Conservation (phyloP, 345 rosid genomes). For the Gossypium rotundifolium region DNA sequence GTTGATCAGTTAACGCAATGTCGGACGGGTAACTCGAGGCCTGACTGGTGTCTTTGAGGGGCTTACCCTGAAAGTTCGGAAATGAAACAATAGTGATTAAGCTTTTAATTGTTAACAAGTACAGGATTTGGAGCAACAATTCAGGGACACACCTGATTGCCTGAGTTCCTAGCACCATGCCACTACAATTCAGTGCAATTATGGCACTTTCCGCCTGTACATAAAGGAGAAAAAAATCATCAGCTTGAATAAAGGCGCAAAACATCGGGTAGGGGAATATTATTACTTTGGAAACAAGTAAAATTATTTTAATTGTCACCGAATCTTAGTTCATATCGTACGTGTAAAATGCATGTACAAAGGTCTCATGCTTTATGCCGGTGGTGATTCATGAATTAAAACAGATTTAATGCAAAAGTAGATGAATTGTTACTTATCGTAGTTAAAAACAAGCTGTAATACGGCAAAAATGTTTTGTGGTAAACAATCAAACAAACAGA, state of each 20-base stretch:
- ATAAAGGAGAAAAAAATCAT: slow-evolving; percentile 9
- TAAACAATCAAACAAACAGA: not conserved
- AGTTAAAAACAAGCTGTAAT: not conserved
- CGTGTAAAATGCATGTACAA: not conserved
- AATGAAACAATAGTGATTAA: not conserved
- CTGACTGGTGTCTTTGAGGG: slow-evolving; percentile 85
- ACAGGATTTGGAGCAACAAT: not conserved
- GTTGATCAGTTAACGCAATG: slow-evolving; percentile 22
- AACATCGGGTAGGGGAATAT: not conserved
- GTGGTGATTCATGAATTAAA: not conserved
- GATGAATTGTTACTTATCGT: not conserved
- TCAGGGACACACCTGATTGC: slow-evolving; percentile 47
- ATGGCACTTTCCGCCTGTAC: slow-evolving; percentile 81
- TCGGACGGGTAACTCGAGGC: slow-evolving; percentile 53
- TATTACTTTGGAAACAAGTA: not conserved
- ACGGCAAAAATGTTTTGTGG: not conserved
- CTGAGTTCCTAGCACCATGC: slow-evolving; percentile 63
- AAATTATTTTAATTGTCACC: not conserved
- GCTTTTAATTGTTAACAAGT: not conserved
- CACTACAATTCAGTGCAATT: slow-evolving; percentile 66
- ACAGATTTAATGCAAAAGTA: not conserved
- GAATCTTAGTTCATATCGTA: not conserved
- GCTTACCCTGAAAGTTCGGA: slow-evolving; percentile 45
- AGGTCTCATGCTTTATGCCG: not conserved
- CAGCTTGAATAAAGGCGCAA: not conserved